These are phyloP conservation scores for Tetrapyrgos nigripes DNA, from an alignment of 1,284 basidiomycete genomes.

Conservation along the genomic window DNA sequence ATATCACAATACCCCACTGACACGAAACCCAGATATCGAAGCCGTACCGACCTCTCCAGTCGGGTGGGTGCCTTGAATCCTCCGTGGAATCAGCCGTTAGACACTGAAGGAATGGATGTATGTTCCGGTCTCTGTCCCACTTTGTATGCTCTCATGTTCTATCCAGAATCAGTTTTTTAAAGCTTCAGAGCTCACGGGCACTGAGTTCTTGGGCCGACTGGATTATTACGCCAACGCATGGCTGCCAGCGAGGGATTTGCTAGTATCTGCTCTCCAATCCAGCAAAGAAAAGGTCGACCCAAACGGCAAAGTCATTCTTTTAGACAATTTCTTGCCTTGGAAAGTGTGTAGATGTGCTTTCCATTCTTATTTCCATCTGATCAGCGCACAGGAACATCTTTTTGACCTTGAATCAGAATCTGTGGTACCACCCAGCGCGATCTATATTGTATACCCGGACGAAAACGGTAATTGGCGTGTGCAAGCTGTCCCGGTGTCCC, in stretches of 20 bases:
- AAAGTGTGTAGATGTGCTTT: conserved; percentile 60
- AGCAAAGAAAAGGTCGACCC: conserved; percentile 69
- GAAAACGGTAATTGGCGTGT: conserved; percentile 88
- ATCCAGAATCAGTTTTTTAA: conserved; percentile 74
- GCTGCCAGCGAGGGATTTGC: conserved; percentile 91
- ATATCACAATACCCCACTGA: conserved; percentile 77
- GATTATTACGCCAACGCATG: conserved; percentile 89
- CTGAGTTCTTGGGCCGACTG: conserved; percentile 85
- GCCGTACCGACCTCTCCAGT: conserved; percentile 81
- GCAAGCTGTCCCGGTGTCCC: conserved; percentile 87
- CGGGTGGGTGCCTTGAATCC: conserved; percentile 88
- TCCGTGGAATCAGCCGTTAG: conserved; percentile 85
- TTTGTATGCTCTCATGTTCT: neutral
- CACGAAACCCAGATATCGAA: conserved; percentile 72
- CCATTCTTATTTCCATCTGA: neutral
- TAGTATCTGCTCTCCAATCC: conserved; percentile 68
- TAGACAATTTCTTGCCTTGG: conserved; percentile 87
- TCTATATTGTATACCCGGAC: conserved; percentile 95
- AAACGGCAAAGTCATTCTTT: conserved; percentile 81
- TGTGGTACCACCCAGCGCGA: conserved; percentile 52
- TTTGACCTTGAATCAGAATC: conserved; percentile 82
- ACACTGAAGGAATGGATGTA: conserved; percentile 75
- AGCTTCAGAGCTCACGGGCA: conserved; percentile 86
- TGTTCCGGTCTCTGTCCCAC: conserved; percentile 29
- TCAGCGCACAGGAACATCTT: conserved; percentile 78